Evolutionary conservation across 768 basidiomycete species (phyloP).

Genomic region (Daedalea quercina): DNA sequence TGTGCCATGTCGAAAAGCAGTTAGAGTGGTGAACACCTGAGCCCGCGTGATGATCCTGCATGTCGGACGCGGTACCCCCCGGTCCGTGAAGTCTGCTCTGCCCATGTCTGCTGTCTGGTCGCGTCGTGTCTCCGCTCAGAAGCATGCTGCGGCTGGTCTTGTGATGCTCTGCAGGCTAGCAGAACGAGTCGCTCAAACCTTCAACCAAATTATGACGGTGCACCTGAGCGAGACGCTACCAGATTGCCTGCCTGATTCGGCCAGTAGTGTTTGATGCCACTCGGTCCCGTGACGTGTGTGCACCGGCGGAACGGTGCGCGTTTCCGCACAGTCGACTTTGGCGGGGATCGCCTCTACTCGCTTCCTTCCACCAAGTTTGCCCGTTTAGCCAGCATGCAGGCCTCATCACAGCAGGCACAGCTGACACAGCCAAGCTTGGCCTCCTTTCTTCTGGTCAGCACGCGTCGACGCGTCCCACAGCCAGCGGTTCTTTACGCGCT

Average conservation of each 20-base stretch:
- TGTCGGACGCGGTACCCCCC: not conserved
- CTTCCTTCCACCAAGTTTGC: not conserved
- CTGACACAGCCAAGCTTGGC: not conserved
- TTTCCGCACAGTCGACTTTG: not conserved
- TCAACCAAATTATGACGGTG: too few species aligned
- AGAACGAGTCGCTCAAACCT: too few species aligned
- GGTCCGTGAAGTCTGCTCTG: not conserved
- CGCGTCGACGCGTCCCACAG: not conserved
- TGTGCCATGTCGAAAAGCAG: slow-evolving; percentile 3
- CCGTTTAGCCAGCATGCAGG: not conserved
- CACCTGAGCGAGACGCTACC: too few species aligned
- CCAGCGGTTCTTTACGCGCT: not conserved
- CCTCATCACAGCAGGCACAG: not conserved
- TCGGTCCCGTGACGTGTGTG: not conserved
- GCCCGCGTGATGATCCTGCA: slow-evolving; percentile 12
- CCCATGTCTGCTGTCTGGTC: not conserved
- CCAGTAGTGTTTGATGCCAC: not conserved
- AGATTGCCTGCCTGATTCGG: slow-evolving; percentile 2
- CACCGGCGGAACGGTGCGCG: not conserved
- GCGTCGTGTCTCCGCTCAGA: too few species aligned
- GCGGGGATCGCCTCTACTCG: not conserved
- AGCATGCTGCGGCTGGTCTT: too few species aligned
- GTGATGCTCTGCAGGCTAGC: too few species aligned
- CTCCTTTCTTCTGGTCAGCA: not conserved
- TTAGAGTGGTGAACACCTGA: not conserved